Percentiles rank a stretch among this genome's conserved stretches.
These are phyloP conservation scores for Penicillium corylophilum DNA, from an alignment of 2,329 filamentous ascomycete species.

Conservation along the genomic window DNA sequence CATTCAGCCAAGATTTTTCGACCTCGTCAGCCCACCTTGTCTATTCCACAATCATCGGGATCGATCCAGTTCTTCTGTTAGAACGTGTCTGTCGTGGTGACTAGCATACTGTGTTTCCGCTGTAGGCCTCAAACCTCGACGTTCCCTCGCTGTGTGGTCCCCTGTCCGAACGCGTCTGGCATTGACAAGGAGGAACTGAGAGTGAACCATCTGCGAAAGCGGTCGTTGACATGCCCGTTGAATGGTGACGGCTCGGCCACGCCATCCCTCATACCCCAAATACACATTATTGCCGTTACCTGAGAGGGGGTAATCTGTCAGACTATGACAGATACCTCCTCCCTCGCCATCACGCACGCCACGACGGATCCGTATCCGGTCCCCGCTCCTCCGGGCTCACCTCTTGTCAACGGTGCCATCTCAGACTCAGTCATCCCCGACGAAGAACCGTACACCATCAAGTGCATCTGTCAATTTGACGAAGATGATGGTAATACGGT, in stretches of 20 bases:
- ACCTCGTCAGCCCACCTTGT: constrained; percentile 2
- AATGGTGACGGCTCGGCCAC: constrained; percentile 18
- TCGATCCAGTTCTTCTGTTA: background rate
- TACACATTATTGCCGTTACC: constrained; percentile 29
- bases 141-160: background rate
- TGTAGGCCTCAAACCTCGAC: background rate
- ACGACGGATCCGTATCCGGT: constrained; percentile 48
- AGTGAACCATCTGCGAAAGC: constrained; percentile 3
- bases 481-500: constrained; percentile 98
- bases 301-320: constrained; percentile 50
- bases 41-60: background rate
- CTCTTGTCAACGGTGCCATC: constrained; percentile 42
- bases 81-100: background rate
- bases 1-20: constrained; percentile 17
- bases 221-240: constrained; percentile 23
- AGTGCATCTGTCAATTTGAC: constrained; percentile 90
- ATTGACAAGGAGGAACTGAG: constrained; percentile 8
- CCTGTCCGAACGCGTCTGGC: constrained; percentile 16
- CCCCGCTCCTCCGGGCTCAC: constrained; percentile 45
- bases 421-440: constrained; percentile 44
- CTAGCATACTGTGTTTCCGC: background rate
- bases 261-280: constrained; percentile 14
- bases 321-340: constrained; percentile 57
- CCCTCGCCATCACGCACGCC: constrained; percentile 50
- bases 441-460: constrained; percentile 74